A percentile compares a stretch with the other conserved stretches of the same genome.
phyloP scores from a whole-genome alignment of 1,284 basidiomycete species.

The Cutaneotrichosporon arboriforme region DNA sequence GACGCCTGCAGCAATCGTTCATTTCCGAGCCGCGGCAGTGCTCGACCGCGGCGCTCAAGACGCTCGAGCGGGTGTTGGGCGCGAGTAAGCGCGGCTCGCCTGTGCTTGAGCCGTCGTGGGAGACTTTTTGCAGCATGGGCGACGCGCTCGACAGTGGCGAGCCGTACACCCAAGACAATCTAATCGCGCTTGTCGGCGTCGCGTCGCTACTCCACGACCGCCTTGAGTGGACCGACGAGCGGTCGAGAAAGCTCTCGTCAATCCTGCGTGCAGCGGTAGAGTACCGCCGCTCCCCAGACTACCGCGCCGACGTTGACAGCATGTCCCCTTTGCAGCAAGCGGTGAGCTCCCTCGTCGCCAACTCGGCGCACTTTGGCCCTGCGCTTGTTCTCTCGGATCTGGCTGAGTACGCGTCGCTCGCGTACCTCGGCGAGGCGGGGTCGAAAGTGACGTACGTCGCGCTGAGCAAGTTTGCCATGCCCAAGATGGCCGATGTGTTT shows the following conservation, averaged over 20 bases:
- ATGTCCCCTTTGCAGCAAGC: slow-evolving; percentile 76
- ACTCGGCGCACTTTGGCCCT: slow-evolving; percentile 54
- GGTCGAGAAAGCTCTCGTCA: slow-evolving; percentile 59
- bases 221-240: slow-evolving; percentile 54
- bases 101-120: slow-evolving; percentile 59
- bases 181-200: slow-evolving; percentile 56
- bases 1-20: slow-evolving; percentile 63
- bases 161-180: slow-evolving; percentile 78
- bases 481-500: slow-evolving; percentile 64
- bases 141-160: slow-evolving; percentile 47
- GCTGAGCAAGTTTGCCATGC: slow-evolving; percentile 79
- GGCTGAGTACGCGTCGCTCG: slow-evolving; percentile 75
- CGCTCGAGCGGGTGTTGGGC: slow-evolving; percentile 69
- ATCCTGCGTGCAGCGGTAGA: slow-evolving; percentile 76
- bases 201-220: slow-evolving; percentile 29
- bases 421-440: slow-evolving; percentile 68
- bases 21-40: slow-evolving; percentile 62
- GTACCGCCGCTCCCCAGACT: slow-evolving; percentile 76
- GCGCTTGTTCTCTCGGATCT: slow-evolving; percentile 74
- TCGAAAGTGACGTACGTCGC: slow-evolving; percentile 80
- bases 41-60: slow-evolving; percentile 71
- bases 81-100: slow-evolving; percentile 43
- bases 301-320: slow-evolving; percentile 75
- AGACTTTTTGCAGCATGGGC: slow-evolving; percentile 64
- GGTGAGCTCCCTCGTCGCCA: slow-evolving; percentile 63